A percentile compares a stretch with the other conserved stretches of the same genome.
phyloP scores from a whole-genome alignment of 2,329 filamentous ascomycete species.

The Fusarium sp. region DNA sequence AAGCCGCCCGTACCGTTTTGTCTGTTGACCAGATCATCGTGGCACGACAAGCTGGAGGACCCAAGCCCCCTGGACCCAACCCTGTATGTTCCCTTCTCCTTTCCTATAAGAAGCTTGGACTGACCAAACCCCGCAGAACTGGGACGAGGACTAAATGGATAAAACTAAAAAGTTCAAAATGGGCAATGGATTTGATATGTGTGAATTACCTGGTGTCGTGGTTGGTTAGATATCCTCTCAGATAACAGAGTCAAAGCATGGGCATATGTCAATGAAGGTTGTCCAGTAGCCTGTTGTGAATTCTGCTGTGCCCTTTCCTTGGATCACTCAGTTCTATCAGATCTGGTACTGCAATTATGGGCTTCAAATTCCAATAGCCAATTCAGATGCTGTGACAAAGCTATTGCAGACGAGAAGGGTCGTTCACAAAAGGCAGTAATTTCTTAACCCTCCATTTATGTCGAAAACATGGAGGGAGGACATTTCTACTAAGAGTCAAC shows the following conservation, averaged over 20 bases:
- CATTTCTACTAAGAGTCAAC: background rate
- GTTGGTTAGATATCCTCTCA: constrained; percentile 40
- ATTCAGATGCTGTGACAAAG: background rate
- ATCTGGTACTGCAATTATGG: constrained; percentile 5
- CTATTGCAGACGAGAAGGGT: background rate
- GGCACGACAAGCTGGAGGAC: constrained; percentile 93
- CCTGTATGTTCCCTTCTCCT: constrained; percentile 59
- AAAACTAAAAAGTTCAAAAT: constrained; percentile 38
- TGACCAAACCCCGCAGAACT: constrained; percentile 59
- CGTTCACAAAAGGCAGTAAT: background rate
- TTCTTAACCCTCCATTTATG: no score
- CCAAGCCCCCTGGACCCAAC: constrained; percentile 95
- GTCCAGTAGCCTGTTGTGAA: background rate
- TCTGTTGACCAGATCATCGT: constrained; percentile 99
- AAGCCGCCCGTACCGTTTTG: constrained; percentile 91
- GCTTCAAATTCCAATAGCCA: background rate
- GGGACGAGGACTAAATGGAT: constrained; percentile 67
- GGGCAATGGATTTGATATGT: constrained; percentile 32
- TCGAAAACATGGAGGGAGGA: background rate
- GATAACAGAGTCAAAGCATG: constrained; percentile 23
- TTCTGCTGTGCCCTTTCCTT: constrained; percentile 6
- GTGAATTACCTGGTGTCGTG: constrained; percentile 27
- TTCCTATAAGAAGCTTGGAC: constrained; percentile 10
- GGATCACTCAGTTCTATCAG: background rate
- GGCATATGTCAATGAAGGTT: constrained; percentile 21